Base-by-base conservation (phyloP, 768 basidiomycete genomes). In the Xerocomellus intermedius region DNA sequence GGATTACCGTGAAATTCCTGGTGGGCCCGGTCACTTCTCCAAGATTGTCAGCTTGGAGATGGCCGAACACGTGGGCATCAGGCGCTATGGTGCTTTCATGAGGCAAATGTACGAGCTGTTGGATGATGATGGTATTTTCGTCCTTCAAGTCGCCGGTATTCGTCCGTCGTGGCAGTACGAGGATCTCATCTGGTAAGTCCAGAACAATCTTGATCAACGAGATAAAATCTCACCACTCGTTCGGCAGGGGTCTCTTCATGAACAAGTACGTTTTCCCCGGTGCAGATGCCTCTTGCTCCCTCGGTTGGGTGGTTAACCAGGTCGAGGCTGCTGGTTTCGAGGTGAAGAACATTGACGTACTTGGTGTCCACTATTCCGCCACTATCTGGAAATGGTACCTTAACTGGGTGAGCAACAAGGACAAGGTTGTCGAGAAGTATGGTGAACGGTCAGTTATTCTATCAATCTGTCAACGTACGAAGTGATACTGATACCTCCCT, bases 191-290 rank as follows among this genome's bases (percentile, higher is more conserved):
- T 99, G 97, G 94, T 87, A 64, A 37, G 74, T 70, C 12, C 50
- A 48, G 48, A 5, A 30, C 32, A 2, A 14, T 4, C 13, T 17
- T 19, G 4, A 5, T 28, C 7, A 2, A 26, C 2, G 19, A 26
- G 3, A 5, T 4, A 13, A 1, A 30, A 14, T 47, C 53, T 57
- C n/a, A 63, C 53, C 0, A 17, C 1, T 19, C 9, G 5, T n/a
- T 28, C 0, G 19, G 6, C 38, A 89, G 88, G 91, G 94, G 94
- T 61, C 80, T 95, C 22, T 96, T 95, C 79, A 95, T 95, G 93
- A 95, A 91, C 83, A 94, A 94, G 67, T 98, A 99, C 62, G 76
- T 99, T 69, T 99, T 99, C 87, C 96, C 97, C 42, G 96, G 96
- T 68, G 97, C 96, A 4, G 97, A 99, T 65, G 97, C 97, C 0